phyloP scores from a whole-genome alignment of 768 basidiomycete species.

The Rhizopogon sp. region DNA sequence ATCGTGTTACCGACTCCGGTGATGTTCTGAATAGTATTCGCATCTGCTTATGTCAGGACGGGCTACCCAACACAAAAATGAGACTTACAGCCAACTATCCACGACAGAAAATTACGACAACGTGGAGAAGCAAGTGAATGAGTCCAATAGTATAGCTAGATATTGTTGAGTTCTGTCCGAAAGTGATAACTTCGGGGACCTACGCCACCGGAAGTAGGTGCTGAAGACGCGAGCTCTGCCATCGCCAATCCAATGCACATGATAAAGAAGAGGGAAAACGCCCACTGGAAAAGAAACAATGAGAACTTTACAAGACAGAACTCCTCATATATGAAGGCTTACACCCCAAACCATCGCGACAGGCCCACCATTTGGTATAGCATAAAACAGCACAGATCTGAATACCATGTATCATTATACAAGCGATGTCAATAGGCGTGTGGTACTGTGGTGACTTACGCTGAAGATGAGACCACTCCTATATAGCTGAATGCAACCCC shows the following conservation, averaged over 20 bases:
- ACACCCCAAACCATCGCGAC: conserved; percentile 10
- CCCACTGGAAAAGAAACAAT: conserved; percentile 41
- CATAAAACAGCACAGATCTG: conserved; percentile 5
- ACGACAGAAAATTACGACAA: conserved; percentile 42
- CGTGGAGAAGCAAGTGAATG: conserved; percentile 36
- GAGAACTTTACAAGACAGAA: neutral
- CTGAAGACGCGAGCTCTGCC: conserved; percentile 68
- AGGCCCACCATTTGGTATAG: conserved; percentile 6
- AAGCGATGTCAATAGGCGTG: neutral
- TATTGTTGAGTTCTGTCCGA: neutral
- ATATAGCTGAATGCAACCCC: conserved; percentile 26
- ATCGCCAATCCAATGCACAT: conserved; percentile 59
- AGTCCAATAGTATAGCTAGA: conserved; percentile 49
- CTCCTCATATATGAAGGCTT: neutral
- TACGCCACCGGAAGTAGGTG: conserved; percentile 70
- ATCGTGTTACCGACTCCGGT: conserved; percentile 20
- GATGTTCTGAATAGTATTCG: conserved; percentile 47
- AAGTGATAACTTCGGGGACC: conserved; percentile 5
- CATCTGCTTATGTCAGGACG: conserved; percentile 25
- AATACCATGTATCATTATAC: neutral
- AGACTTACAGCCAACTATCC: conserved; percentile 48
- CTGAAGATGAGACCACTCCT: conserved; percentile 17
- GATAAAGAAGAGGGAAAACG: conserved; percentile 58
- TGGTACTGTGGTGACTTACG: neutral
- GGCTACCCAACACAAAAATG: neutral